Base-by-base conservation (phyloP, 495 filamentous ascomycete species). In the Aspergillus baeticus region DNA sequence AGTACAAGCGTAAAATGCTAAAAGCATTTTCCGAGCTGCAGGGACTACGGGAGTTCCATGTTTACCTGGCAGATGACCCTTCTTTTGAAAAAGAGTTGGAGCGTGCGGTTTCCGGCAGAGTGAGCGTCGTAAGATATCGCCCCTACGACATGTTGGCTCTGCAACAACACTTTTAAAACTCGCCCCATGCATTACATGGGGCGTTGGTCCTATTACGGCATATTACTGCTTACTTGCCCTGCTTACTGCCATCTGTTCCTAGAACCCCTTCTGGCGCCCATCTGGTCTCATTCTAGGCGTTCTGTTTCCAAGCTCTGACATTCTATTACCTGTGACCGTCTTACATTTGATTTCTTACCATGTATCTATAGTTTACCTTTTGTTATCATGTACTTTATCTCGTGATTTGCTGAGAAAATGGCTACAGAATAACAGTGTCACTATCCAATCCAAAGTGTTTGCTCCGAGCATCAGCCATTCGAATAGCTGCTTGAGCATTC, bases 1-100 rank as follows among this genome's bases (percentile, higher is more conserved):
- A 22, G 3, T 66, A 57, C 17, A 39, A 63, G 64, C 58, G 61
- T 20, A 63, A 55, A 39, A 34, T 66, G 45, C 46, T 63, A 0
- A 55, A 54, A 29, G 13, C 42, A 1, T 63, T 66, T 39, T 22
- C 50, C 1, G 64, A 66, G 13, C 17, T 66, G 43, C 42, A 17
- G 7, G 58, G 55, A 2, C 39, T 66, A 18, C 55, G 56, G 4
- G 60, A 63, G 10, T 63, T 61, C 23, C 58, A 55, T 10, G 55
- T 63, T 5, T 63, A 55, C 15, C 45, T 66, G 15, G 50, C 51
- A 2, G 55, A 63, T 14, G 58, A 66, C 29, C 55, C 48, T 35
- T 20, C 31, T 0, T 63, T 59, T 41, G 64, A 61, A 15, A 57
- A 53, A 33, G 56, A 57, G 2, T 42, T 60, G 26, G 60, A 63